Evolutionary conservation across 129 eudicot species (phyloP).

Genomic region (Tanacetum coccineum): DNA sequence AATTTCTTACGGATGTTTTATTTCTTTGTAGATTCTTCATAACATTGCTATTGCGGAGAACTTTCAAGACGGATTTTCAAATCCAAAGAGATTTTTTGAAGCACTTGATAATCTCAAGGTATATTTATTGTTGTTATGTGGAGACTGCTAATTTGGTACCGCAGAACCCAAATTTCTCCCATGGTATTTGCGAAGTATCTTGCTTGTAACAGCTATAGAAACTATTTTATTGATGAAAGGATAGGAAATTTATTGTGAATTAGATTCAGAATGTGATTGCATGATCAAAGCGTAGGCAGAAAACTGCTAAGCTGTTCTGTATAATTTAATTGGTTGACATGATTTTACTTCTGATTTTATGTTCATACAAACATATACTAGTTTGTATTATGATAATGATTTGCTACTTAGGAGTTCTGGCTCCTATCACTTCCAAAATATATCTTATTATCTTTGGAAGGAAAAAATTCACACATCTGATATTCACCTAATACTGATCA

Average conservation of each 20-base stretch:
- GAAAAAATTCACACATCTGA: too few relatives aligned
- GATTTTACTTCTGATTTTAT: not conserved
- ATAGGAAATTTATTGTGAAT: not conserved
- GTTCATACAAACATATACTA: not conserved
- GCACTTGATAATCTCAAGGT: slow-evolving; percentile 74
- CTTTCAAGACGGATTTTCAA: slow-evolving; percentile 71
- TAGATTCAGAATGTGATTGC: not conserved
- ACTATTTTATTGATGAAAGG: slow-evolving; percentile 6
- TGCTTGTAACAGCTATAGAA: not conserved
- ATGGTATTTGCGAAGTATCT: slow-evolving; percentile 4
- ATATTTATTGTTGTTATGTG: slow-evolving; percentile 27
- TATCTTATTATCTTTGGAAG: not conserved
- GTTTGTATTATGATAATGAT: not conserved
- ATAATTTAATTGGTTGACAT: not conserved
- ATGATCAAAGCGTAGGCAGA: not conserved
- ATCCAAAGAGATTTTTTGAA: slow-evolving; percentile 80
- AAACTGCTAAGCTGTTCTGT: not conserved
- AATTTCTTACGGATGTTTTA: slow-evolving; percentile 8
- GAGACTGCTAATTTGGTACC: slow-evolving; percentile 4
- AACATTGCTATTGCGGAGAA: slow-evolving; percentile 77
- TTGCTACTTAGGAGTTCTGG: not conserved
- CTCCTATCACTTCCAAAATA: not conserved
- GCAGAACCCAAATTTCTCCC: not conserved
- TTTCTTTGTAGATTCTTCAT: slow-evolving; percentile 56
- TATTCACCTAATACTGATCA: too few relatives aligned